phyloP scores from a whole-genome alignment of 2,329 filamentous ascomycete species.

The Triangularia setosa region DNA sequence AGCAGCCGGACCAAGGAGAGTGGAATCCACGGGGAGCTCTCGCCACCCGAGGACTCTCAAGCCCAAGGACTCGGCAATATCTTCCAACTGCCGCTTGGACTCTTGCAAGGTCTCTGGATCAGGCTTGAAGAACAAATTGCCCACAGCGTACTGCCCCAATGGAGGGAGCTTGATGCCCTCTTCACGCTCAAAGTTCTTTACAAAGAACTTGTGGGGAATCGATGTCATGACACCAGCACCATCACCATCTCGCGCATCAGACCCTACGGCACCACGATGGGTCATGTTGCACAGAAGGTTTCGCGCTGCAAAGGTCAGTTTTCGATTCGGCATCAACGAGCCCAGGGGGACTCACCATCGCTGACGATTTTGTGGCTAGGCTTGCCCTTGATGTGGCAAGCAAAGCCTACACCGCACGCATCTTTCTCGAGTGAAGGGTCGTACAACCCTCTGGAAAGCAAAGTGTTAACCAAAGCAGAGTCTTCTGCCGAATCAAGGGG shows the following conservation, averaged over 20 bases:
- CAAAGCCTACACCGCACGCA: constrained; percentile 98
- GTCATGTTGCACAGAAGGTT: constrained; percentile 99
- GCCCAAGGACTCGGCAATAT: constrained; percentile 82
- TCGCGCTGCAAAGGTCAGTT: constrained; percentile 54
- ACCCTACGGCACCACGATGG: constrained; percentile 96
- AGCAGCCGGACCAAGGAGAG: constrained; percentile 86
- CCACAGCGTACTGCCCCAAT: constrained; percentile 89
- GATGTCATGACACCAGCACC: constrained; percentile 99
- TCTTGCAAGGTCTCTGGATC: constrained; percentile 85
- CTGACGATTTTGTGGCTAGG: constrained; percentile 97
- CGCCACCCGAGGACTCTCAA: constrained; percentile 94
- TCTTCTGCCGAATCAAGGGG: not conserved
- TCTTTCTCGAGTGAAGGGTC: constrained; percentile 96
- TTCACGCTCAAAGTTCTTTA: constrained; percentile 96
- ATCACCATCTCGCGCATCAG: constrained; percentile 95
- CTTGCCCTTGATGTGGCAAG: constrained; percentile 97
- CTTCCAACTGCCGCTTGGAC: constrained; percentile 89
- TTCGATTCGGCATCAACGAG: not conserved
- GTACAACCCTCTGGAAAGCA: constrained; percentile 67
- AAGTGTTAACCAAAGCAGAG: constrained; percentile 16
- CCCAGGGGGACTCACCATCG: constrained; percentile 66
- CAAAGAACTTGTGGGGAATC: constrained; percentile 96
- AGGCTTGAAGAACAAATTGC: constrained; percentile 98
- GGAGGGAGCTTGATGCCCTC: constrained; percentile 83
- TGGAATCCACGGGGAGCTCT: constrained; percentile 90